Base-by-base conservation (phyloP, 768 basidiomycete species). In the Clitopilus hobsonii region DNA sequence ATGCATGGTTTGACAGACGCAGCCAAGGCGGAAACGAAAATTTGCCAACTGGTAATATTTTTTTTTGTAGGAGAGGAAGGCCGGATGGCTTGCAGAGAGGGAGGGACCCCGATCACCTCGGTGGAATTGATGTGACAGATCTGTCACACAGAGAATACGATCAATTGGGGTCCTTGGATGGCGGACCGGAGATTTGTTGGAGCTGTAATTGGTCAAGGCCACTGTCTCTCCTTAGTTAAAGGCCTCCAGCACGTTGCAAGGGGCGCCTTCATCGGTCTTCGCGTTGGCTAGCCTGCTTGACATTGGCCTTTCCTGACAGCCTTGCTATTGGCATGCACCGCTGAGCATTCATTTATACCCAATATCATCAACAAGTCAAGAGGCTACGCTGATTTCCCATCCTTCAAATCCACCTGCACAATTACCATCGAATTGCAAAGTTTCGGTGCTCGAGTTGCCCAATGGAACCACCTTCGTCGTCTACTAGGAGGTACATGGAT, bases 401-500 rank as follows among this genome's bases (percentile, higher is more conserved):
- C 50, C 22, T 47, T 56, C 27, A 18, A 28, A 22, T 48, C 28
- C 41, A 13, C 52, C n/a, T n/a, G n/a, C 32, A 49, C 53, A 38
- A 49, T 53, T 49, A 52, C 16, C 57, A 50, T 47, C 53, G 24
- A 48, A 51, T 30, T 14, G n/a, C 36, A 28, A 10, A 53, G 24
- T 52, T 54, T 20, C 36, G 49, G 49, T 48, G 45, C 38, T 22
- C 25, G 51, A 20, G 1, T 28, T 38, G 14, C 25, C 28, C 52
- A 53, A 64, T 65, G 63, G 60, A 65, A 53, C 60, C 51, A 32
- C 54, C 70, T 6, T 65, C 72, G 25, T 65, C 66, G 38, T 67
- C 74, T 50, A 49, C 62, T 4, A 63, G 66, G 52, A 50, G 58
- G 18, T 68, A 58, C 58, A 54, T 63, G 53, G 69, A 74, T 55